These are phyloP conservation scores for Isatis tinctoria DNA, from an alignment of 345 rosid species.

Conservation along the genomic window DNA sequence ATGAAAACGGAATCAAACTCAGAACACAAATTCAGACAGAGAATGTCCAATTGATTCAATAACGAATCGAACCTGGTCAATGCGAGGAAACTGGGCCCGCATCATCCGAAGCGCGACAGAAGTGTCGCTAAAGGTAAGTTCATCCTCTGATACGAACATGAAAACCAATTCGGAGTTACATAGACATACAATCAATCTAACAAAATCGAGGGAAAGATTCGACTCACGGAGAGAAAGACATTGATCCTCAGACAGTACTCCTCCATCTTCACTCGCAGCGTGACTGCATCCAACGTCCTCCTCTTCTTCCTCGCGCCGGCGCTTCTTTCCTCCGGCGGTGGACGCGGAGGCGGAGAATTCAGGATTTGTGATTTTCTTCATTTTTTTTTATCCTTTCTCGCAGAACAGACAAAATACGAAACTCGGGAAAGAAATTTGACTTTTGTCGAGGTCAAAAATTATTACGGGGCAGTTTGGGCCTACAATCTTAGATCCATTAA, in stretches of 20 bases:
- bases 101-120: conserved; percentile 79
- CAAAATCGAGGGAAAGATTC: background rate
- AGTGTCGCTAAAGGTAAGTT: conserved; percentile 76
- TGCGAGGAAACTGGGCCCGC: conserved; percentile 87
- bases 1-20: background rate
- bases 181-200: background rate
- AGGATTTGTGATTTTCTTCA: background rate
- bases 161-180: background rate
- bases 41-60: background rate
- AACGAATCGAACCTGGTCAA: conserved; percentile 53
- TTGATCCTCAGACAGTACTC: conserved; percentile 3
- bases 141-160: conserved; percentile 46
- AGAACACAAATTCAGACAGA: background rate
- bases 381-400: background rate
- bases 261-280: background rate
- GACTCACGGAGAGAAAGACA: conserved; percentile 35
- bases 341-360: conserved; percentile 16
- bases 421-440: too few species aligned
- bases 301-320: conserved; percentile 34
- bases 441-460: too few species aligned
- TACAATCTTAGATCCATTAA: too few species aligned
- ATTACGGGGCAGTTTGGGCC: too few species aligned
- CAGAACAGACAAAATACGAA: background rate
- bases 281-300: conserved; percentile 28
- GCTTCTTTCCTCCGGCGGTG: conserved; percentile 19